A percentile compares a stretch with the other conserved stretches of the same genome.
These are phyloP conservation scores for Lecanoromycetidae sp. DNA, from an alignment of 2,329 filamentous ascomycete species.

Conservation along the genomic window DNA sequence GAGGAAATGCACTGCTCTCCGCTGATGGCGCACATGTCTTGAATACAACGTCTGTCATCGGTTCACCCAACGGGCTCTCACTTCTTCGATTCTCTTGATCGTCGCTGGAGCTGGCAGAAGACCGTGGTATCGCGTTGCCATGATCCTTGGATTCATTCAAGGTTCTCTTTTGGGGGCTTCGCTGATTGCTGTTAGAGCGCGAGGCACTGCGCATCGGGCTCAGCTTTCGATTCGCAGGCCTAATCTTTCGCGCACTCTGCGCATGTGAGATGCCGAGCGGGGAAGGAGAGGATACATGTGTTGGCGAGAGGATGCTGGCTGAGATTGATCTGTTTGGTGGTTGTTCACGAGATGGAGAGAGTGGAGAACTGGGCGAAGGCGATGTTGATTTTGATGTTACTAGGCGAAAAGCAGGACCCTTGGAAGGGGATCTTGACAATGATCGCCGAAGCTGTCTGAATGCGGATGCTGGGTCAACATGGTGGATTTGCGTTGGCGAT, in stretches of 20 bases:
- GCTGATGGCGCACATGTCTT: constrained; percentile 1
- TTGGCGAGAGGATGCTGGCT: constrained; percentile 41
- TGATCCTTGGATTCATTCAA: constrained; percentile 58
- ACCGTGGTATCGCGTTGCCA: constrained; percentile 51
- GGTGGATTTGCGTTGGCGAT: constrained; percentile 71
- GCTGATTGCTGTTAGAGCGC: constrained; percentile 58
- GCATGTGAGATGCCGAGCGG: constrained; percentile 53
- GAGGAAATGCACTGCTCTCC: constrained; percentile 18
- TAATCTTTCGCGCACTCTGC: constrained; percentile 50
- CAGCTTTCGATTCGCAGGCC: constrained; percentile 32
- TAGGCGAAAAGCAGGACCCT: constrained; percentile 57
- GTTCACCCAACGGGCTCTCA: constrained; percentile 17
- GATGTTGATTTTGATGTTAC: constrained; percentile 38
- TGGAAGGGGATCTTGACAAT: constrained; percentile 86
- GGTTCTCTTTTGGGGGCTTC: constrained; percentile 69
- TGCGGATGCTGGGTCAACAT: constrained; percentile 69
- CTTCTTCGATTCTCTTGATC: constrained; percentile 36
- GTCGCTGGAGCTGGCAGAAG: constrained; percentile 35
- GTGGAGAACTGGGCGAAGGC: constrained; percentile 43
- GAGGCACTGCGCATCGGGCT: constrained; percentile 27
- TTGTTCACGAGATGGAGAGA: constrained; percentile 46
- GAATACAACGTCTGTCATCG: constrained; percentile 4
- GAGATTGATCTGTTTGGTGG: constrained; percentile 35
- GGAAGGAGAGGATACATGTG: constrained; percentile 35
- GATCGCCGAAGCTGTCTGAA: constrained; percentile 77